These are phyloP conservation scores for Tremella fuciformis DNA, from an alignment of 768 basidiomycete genomes.

Conservation along the genomic window DNA sequence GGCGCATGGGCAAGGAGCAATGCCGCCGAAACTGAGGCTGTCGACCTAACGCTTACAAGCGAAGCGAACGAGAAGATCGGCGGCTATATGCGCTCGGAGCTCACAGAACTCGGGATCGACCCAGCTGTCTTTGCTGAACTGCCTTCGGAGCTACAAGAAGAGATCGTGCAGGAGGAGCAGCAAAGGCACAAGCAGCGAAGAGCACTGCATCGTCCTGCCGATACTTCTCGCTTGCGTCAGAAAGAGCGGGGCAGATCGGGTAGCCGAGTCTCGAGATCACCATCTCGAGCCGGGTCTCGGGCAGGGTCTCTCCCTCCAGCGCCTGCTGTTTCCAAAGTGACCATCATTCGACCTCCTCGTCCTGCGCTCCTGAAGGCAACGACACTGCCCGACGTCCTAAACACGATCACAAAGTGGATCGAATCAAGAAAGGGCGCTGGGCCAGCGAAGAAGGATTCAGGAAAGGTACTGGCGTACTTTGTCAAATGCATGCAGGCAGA, in stretches of 20 bases:
- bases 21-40: constrained; percentile 19
- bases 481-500: constrained; percentile 60
- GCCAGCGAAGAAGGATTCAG: constrained; percentile 73
- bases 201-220: constrained; percentile 27
- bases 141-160: constrained; percentile 67
- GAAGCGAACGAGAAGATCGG: constrained; percentile 51
- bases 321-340: constrained; percentile 4
- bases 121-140: constrained; percentile 66
- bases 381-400: constrained; percentile 70
- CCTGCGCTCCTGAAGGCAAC: constrained; percentile 47
- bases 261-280: constrained; percentile 30
- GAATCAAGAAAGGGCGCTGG: constrained; percentile 60
- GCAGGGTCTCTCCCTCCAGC: constrained; percentile 52
- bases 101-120: constrained; percentile 69
- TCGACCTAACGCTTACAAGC: constrained; percentile 20
- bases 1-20: constrained; percentile 30
- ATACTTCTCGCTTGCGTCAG: constrained; percentile 18
- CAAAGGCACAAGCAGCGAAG: constrained; percentile 29
- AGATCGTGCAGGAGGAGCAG: constrained; percentile 61
- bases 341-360: constrained; percentile 19
- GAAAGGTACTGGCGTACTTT: constrained; percentile 70
- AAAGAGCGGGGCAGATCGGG: constrained; percentile 21
- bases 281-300: constrained; percentile 52
- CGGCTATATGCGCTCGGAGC: constrained; percentile 57
- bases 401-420: constrained; percentile 73